Evolutionary conservation across 257 asterid genomes (phyloP).

Genomic region (Fraxinus cuspidata): DNA sequence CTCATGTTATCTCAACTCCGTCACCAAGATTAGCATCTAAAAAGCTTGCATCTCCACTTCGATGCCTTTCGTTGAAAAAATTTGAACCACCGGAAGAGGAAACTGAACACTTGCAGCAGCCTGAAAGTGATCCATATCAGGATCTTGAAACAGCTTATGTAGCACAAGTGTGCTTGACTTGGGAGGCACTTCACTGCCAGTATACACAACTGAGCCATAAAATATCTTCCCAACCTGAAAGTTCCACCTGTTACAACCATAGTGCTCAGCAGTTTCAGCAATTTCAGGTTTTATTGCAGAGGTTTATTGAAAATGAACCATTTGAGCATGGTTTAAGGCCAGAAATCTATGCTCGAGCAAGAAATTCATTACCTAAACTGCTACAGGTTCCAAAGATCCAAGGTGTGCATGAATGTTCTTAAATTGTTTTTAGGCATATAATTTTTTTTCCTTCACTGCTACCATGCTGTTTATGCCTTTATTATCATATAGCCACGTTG

Average conservation of each 20-base stretch:
- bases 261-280: constrained; percentile 95
- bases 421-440: neutral
- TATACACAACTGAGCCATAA: constrained; percentile 82
- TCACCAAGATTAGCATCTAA: constrained; percentile 73
- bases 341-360: constrained; percentile 73
- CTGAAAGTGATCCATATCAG: constrained; percentile 52
- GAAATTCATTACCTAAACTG: constrained; percentile 71
- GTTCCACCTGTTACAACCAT: constrained; percentile 62
- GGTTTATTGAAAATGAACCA: constrained; percentile 93
- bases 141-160: constrained; percentile 89
- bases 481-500: neutral
- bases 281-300: constrained; percentile 81
- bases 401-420: constrained; percentile 46
- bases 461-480: neutral
- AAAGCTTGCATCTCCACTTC: constrained; percentile 75
- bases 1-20: constrained; percentile 52
- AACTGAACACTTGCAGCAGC: constrained; percentile 72
- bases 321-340: constrained; percentile 81
- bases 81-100: constrained; percentile 71
- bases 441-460: neutral
- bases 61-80: constrained; percentile 79
- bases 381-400: constrained; percentile 89
- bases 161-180: constrained; percentile 90
- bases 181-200: constrained; percentile 95
- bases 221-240: constrained; percentile 57